Base-by-base conservation (phyloP, 768 basidiomycete genomes). In the Mycena haematopus region DNA sequence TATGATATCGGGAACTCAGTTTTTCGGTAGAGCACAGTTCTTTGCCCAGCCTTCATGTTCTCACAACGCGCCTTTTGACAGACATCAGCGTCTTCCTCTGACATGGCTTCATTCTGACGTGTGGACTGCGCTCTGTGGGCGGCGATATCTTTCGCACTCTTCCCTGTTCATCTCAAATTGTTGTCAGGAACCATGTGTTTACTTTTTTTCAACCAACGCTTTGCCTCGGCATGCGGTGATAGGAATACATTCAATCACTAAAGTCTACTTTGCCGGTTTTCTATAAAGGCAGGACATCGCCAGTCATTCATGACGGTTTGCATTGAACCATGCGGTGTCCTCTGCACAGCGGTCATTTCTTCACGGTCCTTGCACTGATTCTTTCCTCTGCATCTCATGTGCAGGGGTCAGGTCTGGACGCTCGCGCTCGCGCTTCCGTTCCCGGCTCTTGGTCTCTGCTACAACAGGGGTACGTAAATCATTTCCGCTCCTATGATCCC, bases 401-500 rank as follows among this genome's bases (percentile, higher is more conserved):
- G 15, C 4, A 11, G 13, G 55, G 6, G n/a, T 19, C 35, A 40
- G 44, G 10, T 8, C 33, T 56, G 44, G 50, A n/a, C n/a, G n/a
- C n/a, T 65, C 1, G 36, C 42, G 29, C 58, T 17, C 63, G 64
- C 22, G 64, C 64, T 14, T 65, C 51, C 22, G 44, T 65, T 42
- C 22, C 64, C 9, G 64, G 64, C 15, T 11, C 54, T 15, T 65
- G 64, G 64, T 60, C 64, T 35, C 59, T 65, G 1, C 59, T 54
- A 46, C 64, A 65, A 55, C 24, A 57, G 10, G 64, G 64, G 64
- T 58, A 42, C 19, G 46, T 1, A 13, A 14, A 25, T 13, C 46
- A 13, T 22, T 13, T 27, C 22, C 24, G 6, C 21, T 6, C 31
- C 9, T 3, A 19, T 19, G 15, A 14, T 42, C 31, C 13, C 14